Evolutionary conservation across 495 filamentous ascomycete genomes (phyloP).

Genomic region (Penicillium chermesinum): DNA sequence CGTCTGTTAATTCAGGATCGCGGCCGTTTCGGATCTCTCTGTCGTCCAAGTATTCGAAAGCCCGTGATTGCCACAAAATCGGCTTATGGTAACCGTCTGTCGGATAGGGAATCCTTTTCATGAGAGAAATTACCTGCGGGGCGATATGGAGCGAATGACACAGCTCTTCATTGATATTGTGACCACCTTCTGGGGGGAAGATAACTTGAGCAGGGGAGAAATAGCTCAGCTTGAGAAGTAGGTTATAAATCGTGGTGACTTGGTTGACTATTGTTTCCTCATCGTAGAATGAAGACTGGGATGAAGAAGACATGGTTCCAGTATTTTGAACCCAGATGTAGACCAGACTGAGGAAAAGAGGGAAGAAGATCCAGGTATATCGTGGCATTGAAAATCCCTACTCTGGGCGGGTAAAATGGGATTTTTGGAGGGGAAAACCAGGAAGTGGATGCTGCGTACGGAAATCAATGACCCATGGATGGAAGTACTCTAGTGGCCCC

Average conservation of each 20-base stretch:
- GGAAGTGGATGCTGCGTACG: no score
- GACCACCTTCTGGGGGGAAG: slow-evolving; percentile 1
- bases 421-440: no score
- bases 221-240: slow-evolving; percentile 3
- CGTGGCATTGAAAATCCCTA: slow-evolving; percentile 1
- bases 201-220: neutral
- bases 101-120: slow-evolving; percentile 2
- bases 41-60: neutral
- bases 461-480: no score
- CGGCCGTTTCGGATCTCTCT: slow-evolving; percentile 2
- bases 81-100: neutral
- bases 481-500: no score
- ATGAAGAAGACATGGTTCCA: neutral
- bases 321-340: neutral
- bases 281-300: neutral
- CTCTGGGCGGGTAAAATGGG: no score
- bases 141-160: slow-evolving; percentile 1
- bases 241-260: slow-evolving; percentile 1
- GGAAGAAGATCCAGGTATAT: neutral
- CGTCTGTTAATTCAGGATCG: neutral
- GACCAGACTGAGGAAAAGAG: neutral
- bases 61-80: neutral
- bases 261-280: slow-evolving; percentile 2
- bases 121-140: neutral
- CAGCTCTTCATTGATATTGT: slow-evolving; percentile 2